A percentile compares a stretch with the other conserved stretches of the same genome.
Conservation (phyloP, 352 stramenopile species). For the Peronosclerospora sorghi region DNA sequence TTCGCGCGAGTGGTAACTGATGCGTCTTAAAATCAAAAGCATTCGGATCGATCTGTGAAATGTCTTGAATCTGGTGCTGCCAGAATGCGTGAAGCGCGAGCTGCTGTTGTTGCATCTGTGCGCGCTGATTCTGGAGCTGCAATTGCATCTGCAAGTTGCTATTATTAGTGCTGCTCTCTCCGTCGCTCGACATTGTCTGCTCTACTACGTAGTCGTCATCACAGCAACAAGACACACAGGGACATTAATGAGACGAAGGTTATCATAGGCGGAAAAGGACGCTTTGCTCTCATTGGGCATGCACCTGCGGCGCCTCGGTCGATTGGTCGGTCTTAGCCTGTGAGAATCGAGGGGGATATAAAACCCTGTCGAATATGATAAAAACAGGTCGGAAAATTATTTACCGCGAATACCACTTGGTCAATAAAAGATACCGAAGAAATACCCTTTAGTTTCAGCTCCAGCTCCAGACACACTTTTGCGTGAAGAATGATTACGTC, state of each 20-base stretch:
- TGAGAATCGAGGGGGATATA: conserved; percentile 6
- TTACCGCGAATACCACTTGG: no score
- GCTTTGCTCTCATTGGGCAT: conserved; percentile 59
- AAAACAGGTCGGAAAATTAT: no score
- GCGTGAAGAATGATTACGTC: no score
- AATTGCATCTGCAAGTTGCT: conserved; percentile 71
- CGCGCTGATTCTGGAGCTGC: conserved; percentile 77
- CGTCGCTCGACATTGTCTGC: conserved; percentile 42
- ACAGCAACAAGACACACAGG: not conserved
- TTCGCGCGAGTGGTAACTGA: conserved; percentile 78
- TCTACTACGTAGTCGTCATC: no score
- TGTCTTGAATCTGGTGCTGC: conserved; percentile 82
- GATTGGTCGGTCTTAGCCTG: conserved; percentile 20
- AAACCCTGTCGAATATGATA: conserved; percentile 3
- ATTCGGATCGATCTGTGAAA: conserved; percentile 79
- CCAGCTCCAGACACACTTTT: no score
- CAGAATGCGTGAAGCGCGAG: conserved; percentile 81
- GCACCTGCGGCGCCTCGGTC: conserved; percentile 12
- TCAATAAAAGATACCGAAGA: no score
- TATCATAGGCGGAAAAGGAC: conserved; percentile 68
- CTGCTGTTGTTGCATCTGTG: conserved; percentile 84
- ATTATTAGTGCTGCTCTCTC: conserved; percentile 34
- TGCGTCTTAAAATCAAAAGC: conserved; percentile 97
- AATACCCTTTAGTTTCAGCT: no score
- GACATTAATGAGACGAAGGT: not conserved